phyloP scores from a whole-genome alignment of 257 asterid species.

The Ophiorrhiza pumila region DNA sequence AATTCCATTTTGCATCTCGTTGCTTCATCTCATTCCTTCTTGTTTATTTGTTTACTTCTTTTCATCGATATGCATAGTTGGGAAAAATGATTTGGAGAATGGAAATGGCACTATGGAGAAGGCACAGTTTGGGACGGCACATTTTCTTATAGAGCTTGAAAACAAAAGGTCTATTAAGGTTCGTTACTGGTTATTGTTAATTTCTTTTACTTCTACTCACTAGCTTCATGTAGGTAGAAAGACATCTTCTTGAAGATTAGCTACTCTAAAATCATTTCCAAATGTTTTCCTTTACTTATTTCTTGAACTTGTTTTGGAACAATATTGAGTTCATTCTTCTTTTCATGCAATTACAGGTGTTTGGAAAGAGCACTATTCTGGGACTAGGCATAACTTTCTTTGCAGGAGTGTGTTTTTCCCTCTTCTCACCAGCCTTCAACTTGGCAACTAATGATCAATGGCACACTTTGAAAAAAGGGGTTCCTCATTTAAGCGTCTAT shows the following conservation, averaged over 20 bases:
- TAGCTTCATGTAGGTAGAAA: background rate
- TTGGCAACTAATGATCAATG: constrained; percentile 91
- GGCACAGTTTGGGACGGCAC: constrained; percentile 78
- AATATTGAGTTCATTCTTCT: background rate
- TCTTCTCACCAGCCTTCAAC: constrained; percentile 90
- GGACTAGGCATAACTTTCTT: constrained; percentile 81
- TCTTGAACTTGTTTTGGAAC: no score
- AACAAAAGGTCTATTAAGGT: constrained; percentile 85
- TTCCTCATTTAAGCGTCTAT: constrained; percentile 76
- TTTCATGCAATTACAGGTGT: constrained; percentile 46
- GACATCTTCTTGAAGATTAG: background rate
- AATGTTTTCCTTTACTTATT: no score
- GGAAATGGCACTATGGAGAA: constrained; percentile 39
- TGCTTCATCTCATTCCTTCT: background rate
- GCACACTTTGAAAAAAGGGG: constrained; percentile 57
- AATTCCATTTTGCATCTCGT: background rate
- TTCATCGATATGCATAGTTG: constrained; percentile 10
- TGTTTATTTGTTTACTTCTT: constrained; percentile 4
- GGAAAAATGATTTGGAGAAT: constrained; percentile 37
- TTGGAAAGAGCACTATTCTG: constrained; percentile 70
- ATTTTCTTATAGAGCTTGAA: constrained; percentile 77
- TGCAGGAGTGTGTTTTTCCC: constrained; percentile 86
- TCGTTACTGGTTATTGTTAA: constrained; percentile 8
- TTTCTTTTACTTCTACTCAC: background rate
- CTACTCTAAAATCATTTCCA: background rate